Conservation (phyloP, 495 filamentous ascomycete species). For the Symbiotaphrina buchneri region DNA sequence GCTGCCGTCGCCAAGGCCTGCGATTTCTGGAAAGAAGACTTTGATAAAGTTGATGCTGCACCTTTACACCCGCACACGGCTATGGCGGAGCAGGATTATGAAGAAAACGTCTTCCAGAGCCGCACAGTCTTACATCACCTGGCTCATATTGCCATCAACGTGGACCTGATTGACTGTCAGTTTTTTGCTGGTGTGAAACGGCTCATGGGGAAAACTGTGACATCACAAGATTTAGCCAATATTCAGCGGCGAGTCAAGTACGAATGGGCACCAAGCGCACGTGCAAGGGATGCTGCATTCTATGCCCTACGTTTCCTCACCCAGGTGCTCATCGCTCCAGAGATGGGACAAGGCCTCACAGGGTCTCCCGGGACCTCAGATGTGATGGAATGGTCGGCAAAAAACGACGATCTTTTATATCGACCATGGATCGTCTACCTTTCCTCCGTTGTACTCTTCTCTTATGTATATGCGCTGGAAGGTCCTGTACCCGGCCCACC, state of each 20-base stretch:
- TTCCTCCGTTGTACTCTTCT: conserved; percentile 81
- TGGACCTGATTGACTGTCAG: conserved; percentile 93
- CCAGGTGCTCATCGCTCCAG: conserved; percentile 43
- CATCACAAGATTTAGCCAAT: conserved; percentile 52
- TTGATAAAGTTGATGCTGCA: conserved; percentile 64
- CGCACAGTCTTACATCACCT: conserved; percentile 78
- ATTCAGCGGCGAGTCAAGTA: conserved; percentile 73
- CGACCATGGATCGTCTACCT: conserved; percentile 97
- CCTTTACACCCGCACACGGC: no score
- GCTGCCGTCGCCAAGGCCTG: conserved; percentile 72
- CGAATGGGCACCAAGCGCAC: conserved; percentile 77
- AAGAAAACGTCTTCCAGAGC: conserved; percentile 66
- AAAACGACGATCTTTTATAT: conserved; percentile 79
- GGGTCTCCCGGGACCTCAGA: conserved; percentile 10
- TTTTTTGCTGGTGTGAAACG: conserved; percentile 78
- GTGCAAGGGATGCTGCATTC: conserved; percentile 80
- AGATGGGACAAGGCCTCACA: conserved; percentile 15
- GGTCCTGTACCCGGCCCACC: conserved; percentile 36
- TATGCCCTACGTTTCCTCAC: conserved; percentile 78
- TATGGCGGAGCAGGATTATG: conserved; percentile 32
- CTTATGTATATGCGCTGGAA: conserved; percentile 81
- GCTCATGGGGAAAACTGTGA: conserved; percentile 70
- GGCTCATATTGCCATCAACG: conserved; percentile 95
- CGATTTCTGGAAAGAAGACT: conserved; percentile 87
- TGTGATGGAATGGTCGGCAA: conserved; percentile 40